A percentile compares a stretch with the other conserved stretches of the same genome.
phyloP scores from a whole-genome alignment of 2,329 filamentous ascomycete species.

The Xylaria sp. region DNA sequence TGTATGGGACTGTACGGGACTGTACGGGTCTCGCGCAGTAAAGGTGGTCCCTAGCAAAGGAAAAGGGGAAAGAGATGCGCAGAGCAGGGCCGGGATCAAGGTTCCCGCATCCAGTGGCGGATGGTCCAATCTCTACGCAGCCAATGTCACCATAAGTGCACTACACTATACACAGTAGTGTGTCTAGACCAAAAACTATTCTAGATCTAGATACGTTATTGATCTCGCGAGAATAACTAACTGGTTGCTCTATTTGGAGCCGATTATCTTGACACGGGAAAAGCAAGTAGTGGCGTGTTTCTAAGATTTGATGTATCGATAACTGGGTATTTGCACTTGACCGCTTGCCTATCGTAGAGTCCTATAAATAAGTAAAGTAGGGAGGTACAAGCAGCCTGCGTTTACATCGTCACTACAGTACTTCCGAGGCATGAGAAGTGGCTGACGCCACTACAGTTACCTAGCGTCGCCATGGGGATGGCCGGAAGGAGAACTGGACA shows the following conservation, averaged over 20 bases:
- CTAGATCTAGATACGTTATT: background rate
- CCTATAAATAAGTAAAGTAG: background rate
- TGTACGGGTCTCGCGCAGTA: slow-evolving; percentile 7
- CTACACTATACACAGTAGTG: background rate
- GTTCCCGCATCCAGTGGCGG: slow-evolving; percentile 3
- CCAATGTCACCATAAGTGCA: slow-evolving; percentile 3
- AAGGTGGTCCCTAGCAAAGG: background rate
- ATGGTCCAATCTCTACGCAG: slow-evolving; percentile 9
- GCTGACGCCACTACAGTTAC: slow-evolving; percentile 26
- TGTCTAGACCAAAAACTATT: slow-evolving; percentile 2
- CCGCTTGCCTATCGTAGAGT: background rate
- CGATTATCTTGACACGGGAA: slow-evolving; percentile 2
- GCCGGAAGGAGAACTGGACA: background rate
- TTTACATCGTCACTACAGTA: background rate
- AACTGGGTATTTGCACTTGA: background rate
- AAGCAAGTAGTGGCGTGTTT: slow-evolving; percentile 1
- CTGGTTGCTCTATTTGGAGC: slow-evolving; percentile 3
- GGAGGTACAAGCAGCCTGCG: background rate
- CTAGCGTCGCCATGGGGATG: slow-evolving; percentile 1
- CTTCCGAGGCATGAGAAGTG: slow-evolving; percentile 4
- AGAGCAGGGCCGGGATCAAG: slow-evolving; percentile 25
- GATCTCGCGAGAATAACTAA: background rate
- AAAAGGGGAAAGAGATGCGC: background rate
- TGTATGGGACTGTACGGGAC: background rate
- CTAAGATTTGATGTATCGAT: background rate